Percentiles rank a stretch among this genome's conserved stretches.
These are phyloP conservation scores for Colletotrichum coccodes DNA, from an alignment of 2,329 filamentous ascomycete genomes.

Conservation along the genomic window DNA sequence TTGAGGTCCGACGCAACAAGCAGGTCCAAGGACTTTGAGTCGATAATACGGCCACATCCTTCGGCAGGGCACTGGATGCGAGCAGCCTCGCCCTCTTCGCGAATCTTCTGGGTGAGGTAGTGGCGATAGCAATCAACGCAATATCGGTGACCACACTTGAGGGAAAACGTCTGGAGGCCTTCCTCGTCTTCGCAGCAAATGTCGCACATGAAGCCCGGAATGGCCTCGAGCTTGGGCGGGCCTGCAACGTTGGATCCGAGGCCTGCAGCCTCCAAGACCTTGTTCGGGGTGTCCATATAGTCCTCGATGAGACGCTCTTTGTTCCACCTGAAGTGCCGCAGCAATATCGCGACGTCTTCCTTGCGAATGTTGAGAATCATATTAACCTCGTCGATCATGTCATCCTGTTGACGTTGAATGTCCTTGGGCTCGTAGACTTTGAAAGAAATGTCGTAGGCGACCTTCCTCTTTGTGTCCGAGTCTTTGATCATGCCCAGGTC, in stretches of 20 bases:
- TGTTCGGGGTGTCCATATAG: slow-evolving; percentile 90
- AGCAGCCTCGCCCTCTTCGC: slow-evolving; percentile 93
- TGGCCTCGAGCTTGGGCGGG: slow-evolving; percentile 74
- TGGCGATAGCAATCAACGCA: slow-evolving; percentile 93
- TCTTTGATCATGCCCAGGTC: slow-evolving; percentile 69
- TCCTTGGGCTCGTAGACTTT: slow-evolving; percentile 83
- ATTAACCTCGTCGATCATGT: slow-evolving; percentile 89
- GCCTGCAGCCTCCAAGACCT: slow-evolving; percentile 85
- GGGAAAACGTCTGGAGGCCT: slow-evolving; percentile 84
- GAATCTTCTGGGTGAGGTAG: slow-evolving; percentile 92
- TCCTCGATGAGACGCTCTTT: slow-evolving; percentile 94
- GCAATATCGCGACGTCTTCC: slow-evolving; percentile 89
- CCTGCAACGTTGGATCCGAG: slow-evolving; percentile 72
- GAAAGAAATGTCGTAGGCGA: slow-evolving; percentile 85
- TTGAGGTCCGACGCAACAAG: slow-evolving; percentile 70
- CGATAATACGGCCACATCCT: slow-evolving; percentile 88
- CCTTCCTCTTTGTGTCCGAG: slow-evolving; percentile 75
- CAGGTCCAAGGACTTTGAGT: slow-evolving; percentile 86
- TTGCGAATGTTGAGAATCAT: slow-evolving; percentile 89
- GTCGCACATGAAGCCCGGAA: slow-evolving; percentile 87
- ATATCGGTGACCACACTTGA: slow-evolving; percentile 95
- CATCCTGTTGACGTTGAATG: slow-evolving; percentile 86
- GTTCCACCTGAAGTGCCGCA: slow-evolving; percentile 94
- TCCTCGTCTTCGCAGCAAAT: slow-evolving; percentile 94
- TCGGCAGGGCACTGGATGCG: slow-evolving; percentile 93